These are phyloP conservation scores for Leucogyrophana mollusca DNA, from an alignment of 768 basidiomycete species.

Conservation along the genomic window DNA sequence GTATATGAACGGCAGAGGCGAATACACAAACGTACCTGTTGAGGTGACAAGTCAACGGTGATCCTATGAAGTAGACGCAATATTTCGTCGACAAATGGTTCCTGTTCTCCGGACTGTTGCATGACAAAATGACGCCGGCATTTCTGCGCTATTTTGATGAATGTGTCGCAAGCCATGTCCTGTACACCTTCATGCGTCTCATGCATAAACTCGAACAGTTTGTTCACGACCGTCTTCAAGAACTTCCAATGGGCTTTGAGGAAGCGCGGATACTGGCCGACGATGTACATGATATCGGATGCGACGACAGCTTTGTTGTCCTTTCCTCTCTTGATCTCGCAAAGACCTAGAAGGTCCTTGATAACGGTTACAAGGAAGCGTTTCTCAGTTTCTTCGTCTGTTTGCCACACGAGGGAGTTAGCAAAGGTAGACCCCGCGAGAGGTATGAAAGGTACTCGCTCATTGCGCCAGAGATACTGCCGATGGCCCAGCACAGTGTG, in stretches of 20 bases:
- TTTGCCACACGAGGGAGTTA: background rate
- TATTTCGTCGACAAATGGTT: slow-evolving; percentile 98
- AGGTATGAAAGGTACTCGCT: slow-evolving; percentile 53
- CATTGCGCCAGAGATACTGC: slow-evolving; percentile 99
- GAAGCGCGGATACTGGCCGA: slow-evolving; percentile 99
- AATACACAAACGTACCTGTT: slow-evolving; percentile 47
- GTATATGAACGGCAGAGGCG: slow-evolving; percentile 3
- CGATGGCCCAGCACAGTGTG: slow-evolving; percentile 99
- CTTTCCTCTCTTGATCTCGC: slow-evolving; percentile 98
- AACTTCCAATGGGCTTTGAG: slow-evolving; percentile 99
- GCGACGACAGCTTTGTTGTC: slow-evolving; percentile 99
- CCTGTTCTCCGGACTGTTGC: slow-evolving; percentile 95
- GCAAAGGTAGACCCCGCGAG: background rate
- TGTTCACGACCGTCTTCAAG: slow-evolving; percentile 99
- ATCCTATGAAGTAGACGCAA: slow-evolving; percentile 88
- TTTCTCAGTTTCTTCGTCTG: slow-evolving; percentile 98
- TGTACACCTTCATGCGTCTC: slow-evolving; percentile 99
- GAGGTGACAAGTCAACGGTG: slow-evolving; percentile 90
- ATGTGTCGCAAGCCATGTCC: slow-evolving; percentile 99
- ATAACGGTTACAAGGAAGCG: slow-evolving; percentile 98
- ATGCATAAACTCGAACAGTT: slow-evolving; percentile 99
- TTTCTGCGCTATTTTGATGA: slow-evolving; percentile 99
- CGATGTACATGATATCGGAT: slow-evolving; percentile 97
- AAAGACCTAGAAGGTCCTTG: slow-evolving; percentile 95
- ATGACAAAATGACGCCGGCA: slow-evolving; percentile 97